phyloP scores from a whole-genome alignment of 78 protist species.

The Guillardia theta region DNA sequence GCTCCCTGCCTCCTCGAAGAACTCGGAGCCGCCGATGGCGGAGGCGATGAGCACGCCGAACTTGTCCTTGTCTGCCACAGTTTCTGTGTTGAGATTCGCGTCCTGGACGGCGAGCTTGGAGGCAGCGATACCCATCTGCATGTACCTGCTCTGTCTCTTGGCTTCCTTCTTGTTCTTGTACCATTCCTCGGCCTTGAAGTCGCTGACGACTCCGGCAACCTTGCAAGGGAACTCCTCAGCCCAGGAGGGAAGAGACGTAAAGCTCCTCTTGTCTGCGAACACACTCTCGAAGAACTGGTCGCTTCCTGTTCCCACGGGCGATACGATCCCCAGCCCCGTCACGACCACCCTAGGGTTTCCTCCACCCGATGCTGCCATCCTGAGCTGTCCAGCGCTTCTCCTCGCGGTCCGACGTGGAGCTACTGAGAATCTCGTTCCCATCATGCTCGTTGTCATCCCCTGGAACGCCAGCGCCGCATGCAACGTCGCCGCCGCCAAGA shows the following conservation, averaged over 20 bases:
- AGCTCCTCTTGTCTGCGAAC: background rate
- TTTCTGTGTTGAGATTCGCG: background rate
- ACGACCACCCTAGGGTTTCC: background rate
- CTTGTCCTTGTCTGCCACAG: background rate
- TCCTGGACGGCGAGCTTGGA: background rate
- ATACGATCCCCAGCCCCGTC: background rate
- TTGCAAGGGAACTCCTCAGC: slow-evolving; percentile 29
- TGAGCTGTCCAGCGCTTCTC: too few species aligned
- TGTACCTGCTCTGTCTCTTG: slow-evolving; percentile 19
- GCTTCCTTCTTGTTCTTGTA: slow-evolving; percentile 39
- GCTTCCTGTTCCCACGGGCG: background rate
- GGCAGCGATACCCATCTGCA: background rate
- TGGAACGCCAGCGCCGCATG: too few species aligned
- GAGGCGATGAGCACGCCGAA: background rate
- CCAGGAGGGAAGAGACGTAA: background rate
- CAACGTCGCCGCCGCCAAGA: too few species aligned
- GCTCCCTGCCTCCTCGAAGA: background rate
- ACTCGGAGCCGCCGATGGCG: slow-evolving; percentile 6
- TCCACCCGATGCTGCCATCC: background rate
- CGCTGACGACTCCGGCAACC: background rate
- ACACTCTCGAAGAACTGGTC: background rate
- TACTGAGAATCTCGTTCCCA: too few species aligned
- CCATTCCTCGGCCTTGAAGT: slow-evolving; percentile 10
- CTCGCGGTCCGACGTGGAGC: too few species aligned
- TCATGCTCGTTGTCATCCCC: too few species aligned